These are phyloP conservation scores for Glaciozyma antarctica DNA, from an alignment of 768 basidiomycete genomes.

Conservation along the genomic window DNA sequence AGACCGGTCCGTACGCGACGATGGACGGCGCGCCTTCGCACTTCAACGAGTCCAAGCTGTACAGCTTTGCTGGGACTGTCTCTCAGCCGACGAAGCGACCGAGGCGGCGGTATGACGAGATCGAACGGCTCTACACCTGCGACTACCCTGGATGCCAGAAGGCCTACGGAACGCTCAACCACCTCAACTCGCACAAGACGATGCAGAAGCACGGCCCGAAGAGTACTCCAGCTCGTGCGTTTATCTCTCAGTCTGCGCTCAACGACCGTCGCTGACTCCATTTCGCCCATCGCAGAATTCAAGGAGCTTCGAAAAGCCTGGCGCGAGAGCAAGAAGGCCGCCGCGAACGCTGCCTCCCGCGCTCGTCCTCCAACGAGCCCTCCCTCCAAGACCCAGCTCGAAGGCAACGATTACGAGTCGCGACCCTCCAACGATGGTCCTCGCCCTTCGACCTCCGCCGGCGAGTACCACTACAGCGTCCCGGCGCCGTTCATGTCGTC, in stretches of 20 bases:
- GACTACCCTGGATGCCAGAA: slow-evolving; percentile 47
- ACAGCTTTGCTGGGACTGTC: slow-evolving; percentile 23
- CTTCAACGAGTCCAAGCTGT: slow-evolving; percentile 5
- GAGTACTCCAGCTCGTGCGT: slow-evolving; percentile 77
- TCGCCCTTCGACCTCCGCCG: slow-evolving; percentile 25
- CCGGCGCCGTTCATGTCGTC: slow-evolving; percentile 18
- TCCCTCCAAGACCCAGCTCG: not conserved
- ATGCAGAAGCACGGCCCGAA: slow-evolving; percentile 95
- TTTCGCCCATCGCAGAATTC: slow-evolving; percentile 58
- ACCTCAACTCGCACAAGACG: slow-evolving; percentile 94
- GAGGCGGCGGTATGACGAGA: slow-evolving; percentile 59
- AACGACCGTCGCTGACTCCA: not conserved
- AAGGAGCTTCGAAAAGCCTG: slow-evolving; percentile 94
- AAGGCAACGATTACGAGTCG: not conserved
- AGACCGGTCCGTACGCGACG: not conserved
- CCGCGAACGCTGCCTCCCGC: slow-evolving; percentile 13
- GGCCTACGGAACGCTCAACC: slow-evolving; percentile 50
- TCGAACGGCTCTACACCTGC: slow-evolving; percentile 85
- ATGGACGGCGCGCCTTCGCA: not conserved
- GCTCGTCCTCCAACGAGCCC: slow-evolving; percentile 15
- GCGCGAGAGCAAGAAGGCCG: slow-evolving; percentile 76
- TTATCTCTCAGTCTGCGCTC: not conserved
- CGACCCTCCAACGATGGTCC: slow-evolving; percentile 1
- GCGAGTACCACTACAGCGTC: slow-evolving; percentile 24
- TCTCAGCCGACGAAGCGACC: slow-evolving; percentile 39